Percentiles rank a stretch among this genome's conserved stretches.
Conservation (phyloP, 2,329 filamentous ascomycete genomes). For the Capronia coronata region DNA sequence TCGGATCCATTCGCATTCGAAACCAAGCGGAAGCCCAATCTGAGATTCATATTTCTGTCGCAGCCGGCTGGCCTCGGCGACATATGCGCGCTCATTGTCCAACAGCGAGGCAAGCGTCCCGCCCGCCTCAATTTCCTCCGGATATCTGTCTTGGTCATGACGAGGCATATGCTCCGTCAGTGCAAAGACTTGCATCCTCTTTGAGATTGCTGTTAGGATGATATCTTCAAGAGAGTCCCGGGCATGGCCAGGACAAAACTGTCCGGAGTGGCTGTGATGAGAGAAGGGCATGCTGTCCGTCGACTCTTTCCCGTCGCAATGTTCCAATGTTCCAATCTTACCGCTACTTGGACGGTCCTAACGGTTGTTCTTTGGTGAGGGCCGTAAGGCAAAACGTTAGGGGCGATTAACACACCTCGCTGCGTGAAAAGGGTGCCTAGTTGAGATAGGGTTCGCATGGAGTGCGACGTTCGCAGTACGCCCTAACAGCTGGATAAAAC, state of each 20-base stretch:
- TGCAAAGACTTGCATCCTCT: constrained; percentile 75
- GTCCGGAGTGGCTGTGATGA: constrained; percentile 95
- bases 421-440: no score
- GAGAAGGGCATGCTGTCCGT: constrained; percentile 75
- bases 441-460: no score
- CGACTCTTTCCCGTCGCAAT: no score
- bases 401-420: no score
- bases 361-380: no score
- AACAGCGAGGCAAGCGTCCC: constrained; percentile 23
- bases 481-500: no score
- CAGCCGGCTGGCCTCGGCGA: constrained; percentile 67
- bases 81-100: constrained; percentile 58
- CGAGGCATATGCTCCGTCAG: constrained; percentile 95
- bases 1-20: constrained; percentile 90
- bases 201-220: constrained; percentile 67
- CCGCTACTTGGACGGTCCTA: no score
- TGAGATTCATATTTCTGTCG: constrained; percentile 61
- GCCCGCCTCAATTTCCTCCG: constrained; percentile 63
- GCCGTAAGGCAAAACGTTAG: no score
- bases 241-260: constrained; percentile 91
- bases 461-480: no score
- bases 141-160: constrained; percentile 72
- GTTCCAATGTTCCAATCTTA: no score
- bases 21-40: constrained; percentile 78
- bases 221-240: constrained; percentile 78